A percentile compares a stretch with the other conserved stretches of the same genome.
Evolutionary conservation across 2,329 filamentous ascomycete genomes (phyloP).

Genomic region (Knufia fluminis): DNA sequence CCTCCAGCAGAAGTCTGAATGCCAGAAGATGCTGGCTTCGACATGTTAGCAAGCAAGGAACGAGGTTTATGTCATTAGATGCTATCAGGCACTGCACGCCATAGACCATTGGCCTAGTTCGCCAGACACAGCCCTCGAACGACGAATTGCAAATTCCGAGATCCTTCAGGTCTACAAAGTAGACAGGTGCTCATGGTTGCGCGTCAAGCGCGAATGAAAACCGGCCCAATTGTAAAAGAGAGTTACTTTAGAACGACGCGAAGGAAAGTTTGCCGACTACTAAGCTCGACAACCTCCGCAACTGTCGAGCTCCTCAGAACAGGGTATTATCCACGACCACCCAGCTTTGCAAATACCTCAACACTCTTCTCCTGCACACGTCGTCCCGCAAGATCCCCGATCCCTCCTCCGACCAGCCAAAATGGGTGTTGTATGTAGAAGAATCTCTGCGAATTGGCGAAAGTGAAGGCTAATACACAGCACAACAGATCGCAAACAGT

Average conservation of each 20-base stretch:
- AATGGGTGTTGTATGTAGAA: constrained; percentile 51
- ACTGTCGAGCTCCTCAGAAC: background rate
- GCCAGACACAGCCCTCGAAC: too few relatives aligned
- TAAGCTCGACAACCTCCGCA: background rate
- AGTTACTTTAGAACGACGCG: background rate
- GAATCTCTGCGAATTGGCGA: background rate
- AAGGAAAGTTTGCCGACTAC: background rate
- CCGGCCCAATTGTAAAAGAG: too few relatives aligned
- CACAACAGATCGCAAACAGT: constrained; percentile 40
- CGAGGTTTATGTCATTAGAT: background rate
- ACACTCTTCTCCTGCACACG: background rate
- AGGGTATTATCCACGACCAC: background rate
- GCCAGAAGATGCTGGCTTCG: constrained; percentile 41
- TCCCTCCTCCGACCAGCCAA: constrained; percentile 25
- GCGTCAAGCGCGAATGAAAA: too few relatives aligned
- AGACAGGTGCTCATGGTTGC: too few relatives aligned
- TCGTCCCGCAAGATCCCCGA: background rate
- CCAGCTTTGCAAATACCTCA: background rate
- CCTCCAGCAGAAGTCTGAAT: constrained; percentile 75
- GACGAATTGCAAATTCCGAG: too few relatives aligned
- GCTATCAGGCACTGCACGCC: too few relatives aligned
- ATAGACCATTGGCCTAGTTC: too few relatives aligned
- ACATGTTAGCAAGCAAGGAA: constrained; percentile 7
- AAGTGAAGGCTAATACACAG: background rate
- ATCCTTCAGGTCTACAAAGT: too few relatives aligned